These are phyloP conservation scores for Alternaria longipes DNA, from an alignment of 2,329 filamentous ascomycete species.

Conservation along the genomic window DNA sequence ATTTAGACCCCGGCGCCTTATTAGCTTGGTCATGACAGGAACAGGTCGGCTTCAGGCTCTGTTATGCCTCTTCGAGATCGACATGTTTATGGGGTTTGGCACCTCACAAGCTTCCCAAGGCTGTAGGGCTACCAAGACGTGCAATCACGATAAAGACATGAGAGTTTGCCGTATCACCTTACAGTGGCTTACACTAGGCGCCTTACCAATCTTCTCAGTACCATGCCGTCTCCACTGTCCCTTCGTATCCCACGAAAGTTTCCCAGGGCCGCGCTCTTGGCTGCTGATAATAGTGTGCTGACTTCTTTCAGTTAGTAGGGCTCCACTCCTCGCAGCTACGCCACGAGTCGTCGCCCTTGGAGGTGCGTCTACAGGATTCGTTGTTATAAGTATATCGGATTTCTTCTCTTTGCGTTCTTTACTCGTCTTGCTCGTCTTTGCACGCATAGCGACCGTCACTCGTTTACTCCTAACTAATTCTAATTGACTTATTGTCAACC, in stretches of 20 bases:
- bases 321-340: slow-evolving; percentile 28
- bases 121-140: not conserved
- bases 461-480: slow-evolving; percentile 27
- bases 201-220: not conserved
- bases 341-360: slow-evolving; percentile 27
- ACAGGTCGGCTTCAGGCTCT: not conserved
- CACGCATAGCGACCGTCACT: slow-evolving; percentile 37
- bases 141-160: not conserved
- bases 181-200: slow-evolving; percentile 3
- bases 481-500: slow-evolving; percentile 28
- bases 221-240: slow-evolving; percentile 22
- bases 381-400: slow-evolving; percentile 33
- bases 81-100: not conserved
- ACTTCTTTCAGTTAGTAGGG: slow-evolving; percentile 23
- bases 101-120: not conserved
- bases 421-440: slow-evolving; percentile 32
- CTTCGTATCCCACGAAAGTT: slow-evolving; percentile 26
- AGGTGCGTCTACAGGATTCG: slow-evolving; percentile 12
- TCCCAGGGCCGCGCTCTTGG: slow-evolving; percentile 30
- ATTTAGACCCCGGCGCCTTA: slow-evolving; percentile 25
- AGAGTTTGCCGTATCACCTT: not conserved
- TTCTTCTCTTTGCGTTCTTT: slow-evolving; percentile 10
- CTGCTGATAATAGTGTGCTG: slow-evolving; percentile 28
- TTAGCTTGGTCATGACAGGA: slow-evolving; percentile 21
- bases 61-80: not conserved